Evolutionary conservation across 805 yeast genomes (phyloP).

Genomic region (Candida silvicultrix): DNA sequence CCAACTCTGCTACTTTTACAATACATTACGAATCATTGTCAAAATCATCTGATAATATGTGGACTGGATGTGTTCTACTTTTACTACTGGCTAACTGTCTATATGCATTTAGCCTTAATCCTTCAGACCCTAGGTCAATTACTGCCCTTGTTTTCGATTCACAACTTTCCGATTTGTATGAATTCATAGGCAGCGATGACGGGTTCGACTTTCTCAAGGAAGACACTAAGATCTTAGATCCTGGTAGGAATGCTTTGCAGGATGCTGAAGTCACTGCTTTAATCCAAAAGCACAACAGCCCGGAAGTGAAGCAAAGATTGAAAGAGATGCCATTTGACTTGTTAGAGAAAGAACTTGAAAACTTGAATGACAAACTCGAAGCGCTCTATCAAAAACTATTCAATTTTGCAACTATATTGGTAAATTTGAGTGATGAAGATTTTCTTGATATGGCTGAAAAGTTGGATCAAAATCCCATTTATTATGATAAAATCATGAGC

Average conservation of each 20-base stretch:
- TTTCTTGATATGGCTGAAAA: background rate
- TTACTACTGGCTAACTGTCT: background rate
- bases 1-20: too few species aligned
- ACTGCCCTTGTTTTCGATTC: background rate
- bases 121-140: background rate
- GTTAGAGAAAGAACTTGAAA: background rate
- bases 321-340: background rate
- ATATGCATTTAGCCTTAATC: background rate
- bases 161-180: background rate
- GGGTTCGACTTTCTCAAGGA: background rate
- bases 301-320: background rate
- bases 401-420: background rate
- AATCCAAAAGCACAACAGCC: background rate
- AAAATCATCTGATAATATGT: background rate
- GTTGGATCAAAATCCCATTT: background rate
- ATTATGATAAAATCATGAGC: background rate
- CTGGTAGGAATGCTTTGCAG: background rate
- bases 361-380: background rate
- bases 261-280: background rate
- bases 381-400: background rate
- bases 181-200: background rate
- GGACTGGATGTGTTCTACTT: background rate
- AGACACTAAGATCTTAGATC: background rate
- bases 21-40: too few species aligned
- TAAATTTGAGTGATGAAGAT: conserved; percentile 1